phyloP scores from a whole-genome alignment of 768 basidiomycete genomes.

The Suillus americanus region DNA sequence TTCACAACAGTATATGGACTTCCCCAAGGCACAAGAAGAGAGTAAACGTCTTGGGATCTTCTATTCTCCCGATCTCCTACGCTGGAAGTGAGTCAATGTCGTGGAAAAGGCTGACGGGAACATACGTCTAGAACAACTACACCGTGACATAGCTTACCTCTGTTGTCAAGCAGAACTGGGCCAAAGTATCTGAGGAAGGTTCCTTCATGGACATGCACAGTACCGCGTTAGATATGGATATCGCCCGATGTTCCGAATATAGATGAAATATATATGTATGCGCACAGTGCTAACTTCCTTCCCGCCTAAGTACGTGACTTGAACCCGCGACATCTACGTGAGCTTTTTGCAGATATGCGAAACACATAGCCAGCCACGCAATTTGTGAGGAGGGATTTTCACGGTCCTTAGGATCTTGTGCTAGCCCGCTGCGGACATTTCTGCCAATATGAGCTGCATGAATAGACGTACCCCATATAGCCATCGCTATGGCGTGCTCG shows the following conservation, averaged over 20 bases:
- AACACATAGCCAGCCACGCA: neutral
- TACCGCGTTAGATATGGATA: neutral
- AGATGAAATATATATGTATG: neutral
- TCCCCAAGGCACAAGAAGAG: slow-evolving; percentile 86
- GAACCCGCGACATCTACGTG: neutral
- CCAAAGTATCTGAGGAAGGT: slow-evolving; percentile 62
- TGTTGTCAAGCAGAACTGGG: slow-evolving; percentile 73
- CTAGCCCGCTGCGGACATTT: neutral
- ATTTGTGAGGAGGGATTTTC: neutral
- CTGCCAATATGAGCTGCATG: too few relatives aligned
- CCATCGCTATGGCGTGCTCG: too few relatives aligned
- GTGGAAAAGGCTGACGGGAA: slow-evolving; percentile 10
- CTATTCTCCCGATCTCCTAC: slow-evolving; percentile 85
- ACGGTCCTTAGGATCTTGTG: neutral
- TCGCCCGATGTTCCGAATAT: neutral
- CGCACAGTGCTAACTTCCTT: neutral
- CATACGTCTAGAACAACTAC: slow-evolving; percentile 84
- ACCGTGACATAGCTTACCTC: slow-evolving; percentile 80
- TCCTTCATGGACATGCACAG: slow-evolving; percentile 39
- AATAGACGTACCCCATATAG: too few relatives aligned
- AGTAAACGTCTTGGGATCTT: slow-evolving; percentile 71
- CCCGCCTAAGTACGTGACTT: neutral
- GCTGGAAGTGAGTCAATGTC: slow-evolving; percentile 7
- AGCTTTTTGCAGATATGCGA: neutral
- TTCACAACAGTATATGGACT: neutral